phyloP scores from a whole-genome alignment of 139 green algal genomes.

The Chlorella sp. region DNA sequence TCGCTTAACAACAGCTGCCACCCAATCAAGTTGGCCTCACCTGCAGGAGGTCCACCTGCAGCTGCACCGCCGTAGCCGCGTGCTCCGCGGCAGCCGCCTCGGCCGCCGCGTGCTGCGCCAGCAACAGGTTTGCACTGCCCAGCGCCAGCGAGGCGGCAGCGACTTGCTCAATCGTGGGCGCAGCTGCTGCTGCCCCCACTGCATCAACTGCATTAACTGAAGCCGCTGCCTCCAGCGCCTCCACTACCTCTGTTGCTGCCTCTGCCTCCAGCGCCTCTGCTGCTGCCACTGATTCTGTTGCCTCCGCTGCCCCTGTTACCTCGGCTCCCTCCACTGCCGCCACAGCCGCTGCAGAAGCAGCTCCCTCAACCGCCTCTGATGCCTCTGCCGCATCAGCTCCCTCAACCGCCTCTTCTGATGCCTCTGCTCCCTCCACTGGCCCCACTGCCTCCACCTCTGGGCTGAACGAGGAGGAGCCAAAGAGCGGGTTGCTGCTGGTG shows the following conservation, averaged over 20 bases:
- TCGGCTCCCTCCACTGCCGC: not conserved
- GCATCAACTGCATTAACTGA: too few species aligned
- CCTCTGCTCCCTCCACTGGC: not conserved
- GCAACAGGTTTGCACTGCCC: not conserved
- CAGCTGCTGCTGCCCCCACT: not conserved
- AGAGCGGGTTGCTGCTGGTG: constrained; percentile 14
- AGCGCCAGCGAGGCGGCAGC: not conserved
- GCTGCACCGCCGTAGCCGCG: not conserved
- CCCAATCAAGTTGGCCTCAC: too few species aligned
- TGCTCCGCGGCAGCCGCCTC: constrained; percentile 16
- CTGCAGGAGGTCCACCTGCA: not conserved
- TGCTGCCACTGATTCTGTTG: not conserved
- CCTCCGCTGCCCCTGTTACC: too few species aligned
- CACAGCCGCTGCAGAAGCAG: too few species aligned
- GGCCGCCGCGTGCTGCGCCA: not conserved
- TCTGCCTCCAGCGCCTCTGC: not conserved
- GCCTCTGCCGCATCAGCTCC: not conserved
- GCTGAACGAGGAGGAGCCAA: not conserved
- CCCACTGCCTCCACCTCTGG: not conserved
- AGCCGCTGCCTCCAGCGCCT: too few species aligned
- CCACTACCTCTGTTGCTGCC: too few species aligned
- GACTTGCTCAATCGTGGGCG: not conserved
- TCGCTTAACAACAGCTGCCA: too few species aligned
- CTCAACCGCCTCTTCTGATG: not conserved
- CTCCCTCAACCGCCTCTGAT: too few species aligned